Percentiles rank a stretch among this genome's conserved stretches.
Conservation (phyloP, 768 basidiomycete genomes). For the Dioszegia hungarica region DNA sequence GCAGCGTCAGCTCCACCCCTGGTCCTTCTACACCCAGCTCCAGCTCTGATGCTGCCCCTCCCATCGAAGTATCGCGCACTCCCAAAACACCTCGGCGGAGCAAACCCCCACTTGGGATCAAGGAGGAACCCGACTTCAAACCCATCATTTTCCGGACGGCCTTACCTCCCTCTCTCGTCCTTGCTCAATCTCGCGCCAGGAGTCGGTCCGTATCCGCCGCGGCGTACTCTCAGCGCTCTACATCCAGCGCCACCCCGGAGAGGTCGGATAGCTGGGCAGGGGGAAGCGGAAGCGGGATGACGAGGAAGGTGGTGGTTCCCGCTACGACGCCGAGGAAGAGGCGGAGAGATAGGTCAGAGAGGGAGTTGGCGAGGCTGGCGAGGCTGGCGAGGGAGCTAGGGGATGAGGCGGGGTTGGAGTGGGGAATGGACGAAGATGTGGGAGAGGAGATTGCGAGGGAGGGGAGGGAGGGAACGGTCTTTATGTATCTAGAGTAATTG, state of each 20-base stretch:
- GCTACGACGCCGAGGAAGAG: neutral
- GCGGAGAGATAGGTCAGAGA: constrained; percentile 7
- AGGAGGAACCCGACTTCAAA: neutral
- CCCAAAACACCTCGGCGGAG: neutral
- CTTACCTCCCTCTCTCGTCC: neutral
- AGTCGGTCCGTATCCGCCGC: constrained; percentile 11
- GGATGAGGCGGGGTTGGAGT: constrained; percentile 33
- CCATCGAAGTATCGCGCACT: neutral
- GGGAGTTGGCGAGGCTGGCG: constrained; percentile 17
- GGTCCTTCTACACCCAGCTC: constrained; percentile 7
- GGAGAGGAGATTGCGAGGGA: constrained; percentile 26
- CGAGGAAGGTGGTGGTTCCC: neutral
- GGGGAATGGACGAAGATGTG: constrained; percentile 39
- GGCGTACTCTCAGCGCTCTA: neutral
- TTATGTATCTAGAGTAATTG: constrained; percentile 11
- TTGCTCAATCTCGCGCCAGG: neutral
- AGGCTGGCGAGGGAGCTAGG: constrained; percentile 15
- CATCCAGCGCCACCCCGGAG: no score
- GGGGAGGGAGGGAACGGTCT: constrained; percentile 31
- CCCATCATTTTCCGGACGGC: neutral
- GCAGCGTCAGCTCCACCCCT: constrained; percentile 1
- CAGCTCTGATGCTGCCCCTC: neutral
- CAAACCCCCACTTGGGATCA: neutral
- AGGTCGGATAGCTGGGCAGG: neutral
- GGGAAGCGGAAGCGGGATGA: neutral